Evolutionary conservation across 2,329 filamentous ascomycete genomes (phyloP).

Genomic region (Simplicillium aogashimaense): DNA sequence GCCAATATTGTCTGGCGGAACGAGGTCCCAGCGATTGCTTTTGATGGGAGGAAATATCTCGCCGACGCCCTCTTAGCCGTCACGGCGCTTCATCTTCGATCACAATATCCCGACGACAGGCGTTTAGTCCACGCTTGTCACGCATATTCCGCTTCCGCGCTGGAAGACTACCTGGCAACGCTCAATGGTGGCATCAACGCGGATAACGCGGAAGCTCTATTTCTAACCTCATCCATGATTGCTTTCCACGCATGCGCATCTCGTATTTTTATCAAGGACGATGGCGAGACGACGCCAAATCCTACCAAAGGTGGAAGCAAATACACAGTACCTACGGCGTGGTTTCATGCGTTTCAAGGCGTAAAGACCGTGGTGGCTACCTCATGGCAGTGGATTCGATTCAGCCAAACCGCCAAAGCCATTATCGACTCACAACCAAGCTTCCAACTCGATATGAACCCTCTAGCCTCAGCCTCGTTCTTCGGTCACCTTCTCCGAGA

Average conservation of each 20-base stretch:
- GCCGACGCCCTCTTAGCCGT: conserved; percentile 56
- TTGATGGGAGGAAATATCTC: conserved; percentile 46
- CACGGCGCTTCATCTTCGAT: conserved; percentile 52
- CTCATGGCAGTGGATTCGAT: conserved; percentile 54
- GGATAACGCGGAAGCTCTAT: conserved; percentile 51
- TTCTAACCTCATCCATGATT: conserved; percentile 53
- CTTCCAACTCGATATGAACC: conserved; percentile 48
- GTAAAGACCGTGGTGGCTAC: conserved; percentile 55
- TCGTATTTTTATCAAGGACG: conserved; percentile 51
- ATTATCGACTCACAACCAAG: conserved; percentile 56
- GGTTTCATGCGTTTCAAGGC: conserved; percentile 59
- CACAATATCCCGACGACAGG: conserved; percentile 45
- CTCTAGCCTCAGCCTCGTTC: conserved; percentile 40
- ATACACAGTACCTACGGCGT: conserved; percentile 51
- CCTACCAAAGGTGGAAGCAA: conserved; percentile 26
- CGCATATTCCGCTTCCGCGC: conserved; percentile 53
- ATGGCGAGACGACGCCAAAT: conserved; percentile 23
- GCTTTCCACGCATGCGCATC: conserved; percentile 57
- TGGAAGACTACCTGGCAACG: conserved; percentile 48
- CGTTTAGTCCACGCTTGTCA: conserved; percentile 52
- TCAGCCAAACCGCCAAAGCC: conserved; percentile 44
- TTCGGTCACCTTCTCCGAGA: conserved; percentile 51
- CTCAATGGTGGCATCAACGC: conserved; percentile 47
- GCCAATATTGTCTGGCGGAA: conserved; percentile 50
- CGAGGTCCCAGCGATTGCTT: conserved; percentile 51